Base-by-base conservation (phyloP, 2,329 filamentous ascomycete genomes). In the Pezicula radicicola region DNA sequence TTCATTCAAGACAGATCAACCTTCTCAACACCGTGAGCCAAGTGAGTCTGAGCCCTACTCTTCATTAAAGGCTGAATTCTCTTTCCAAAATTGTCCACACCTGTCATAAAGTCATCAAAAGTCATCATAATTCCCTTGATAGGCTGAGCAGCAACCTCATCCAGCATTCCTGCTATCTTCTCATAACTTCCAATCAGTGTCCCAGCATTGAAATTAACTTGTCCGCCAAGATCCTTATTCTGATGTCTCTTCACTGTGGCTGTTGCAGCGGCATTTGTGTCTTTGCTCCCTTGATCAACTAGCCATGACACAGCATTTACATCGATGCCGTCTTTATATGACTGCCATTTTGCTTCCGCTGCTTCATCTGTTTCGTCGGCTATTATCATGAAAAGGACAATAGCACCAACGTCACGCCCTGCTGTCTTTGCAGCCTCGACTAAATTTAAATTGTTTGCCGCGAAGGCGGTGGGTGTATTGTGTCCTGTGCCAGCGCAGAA, bases 1-100 rank as follows among this genome's bases (percentile, higher is more conserved):
- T 25, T 25, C 25, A 25, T 25, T 25, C 25, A 25, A 25, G 25
- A 25, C 25, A 25, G 6, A 1, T 25, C 25, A 25, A 40, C 37
- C 37, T 7, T n/a, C 37, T 40, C 37, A 13, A 40, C 19, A 19
- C 37, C n/a, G 8, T 40, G 37, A 9, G 16, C 37, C 37, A 40
- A 40, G n/a, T 19, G 19, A 40, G 37, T 40, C 37, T 40, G 37
- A n/a, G n/a, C 12, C 37, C 41, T 18, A 25, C 41, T 21, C 60
- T 65, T 64, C 63, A 66, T 66, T 21, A 65, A 33, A 18, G 63
- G 62, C 50, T 66, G 63, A 35, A 66, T 60, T 37, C 60, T 58
- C 46, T 59, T 54, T 7, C 62, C 62, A 35, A 66, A 64, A 6
- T 54, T 52, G 1, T 64, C 61, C 21, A 65, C 36, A 1, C 62